Percentiles rank a stretch among this genome's conserved stretches.
These are phyloP conservation scores for Sugiyamaella paludigena DNA, from an alignment of 1,139 yeast genomes.

Conservation along the genomic window DNA sequence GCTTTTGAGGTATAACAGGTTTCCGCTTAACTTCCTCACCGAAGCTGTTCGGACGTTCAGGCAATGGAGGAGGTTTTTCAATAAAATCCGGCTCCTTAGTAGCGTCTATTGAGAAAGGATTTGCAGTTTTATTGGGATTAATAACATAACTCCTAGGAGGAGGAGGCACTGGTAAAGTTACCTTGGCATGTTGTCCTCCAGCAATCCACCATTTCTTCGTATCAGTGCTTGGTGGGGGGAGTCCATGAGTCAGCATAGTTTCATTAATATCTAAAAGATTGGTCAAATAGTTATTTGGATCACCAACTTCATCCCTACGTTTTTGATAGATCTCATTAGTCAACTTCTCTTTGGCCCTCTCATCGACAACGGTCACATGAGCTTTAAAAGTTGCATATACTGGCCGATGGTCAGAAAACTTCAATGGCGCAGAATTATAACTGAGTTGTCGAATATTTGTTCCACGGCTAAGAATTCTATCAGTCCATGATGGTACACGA, in stretches of 20 bases:
- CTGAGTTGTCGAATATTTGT: constrained; percentile 56
- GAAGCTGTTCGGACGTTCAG: constrained; percentile 23
- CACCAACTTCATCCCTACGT: constrained; percentile 41
- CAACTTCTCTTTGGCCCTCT: constrained; percentile 54
- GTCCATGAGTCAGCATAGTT: constrained; percentile 38
- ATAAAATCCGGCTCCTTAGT: constrained; percentile 29
- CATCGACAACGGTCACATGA: constrained; percentile 67
- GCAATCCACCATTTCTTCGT: constrained; percentile 88
- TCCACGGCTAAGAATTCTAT: constrained; percentile 63
- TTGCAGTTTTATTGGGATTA: constrained; percentile 65
- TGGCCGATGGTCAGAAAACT: constrained; percentile 91
- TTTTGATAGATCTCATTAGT: constrained; percentile 56
- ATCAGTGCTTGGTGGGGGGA: constrained; percentile 91
- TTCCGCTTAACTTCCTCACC: constrained; percentile 6
- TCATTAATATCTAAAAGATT: constrained; percentile 37
- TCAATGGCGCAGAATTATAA: constrained; percentile 62
- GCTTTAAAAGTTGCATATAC: constrained; percentile 78
- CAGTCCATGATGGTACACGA: constrained; percentile 97
- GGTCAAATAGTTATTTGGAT: constrained; percentile 35
- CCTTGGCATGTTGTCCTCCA: constrained; percentile 72
- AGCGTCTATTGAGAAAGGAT: constrained; percentile 55
- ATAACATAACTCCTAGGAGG: constrained; percentile 41
- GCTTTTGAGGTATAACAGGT: constrained; percentile 29
- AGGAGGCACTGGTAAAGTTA: constrained; percentile 44
- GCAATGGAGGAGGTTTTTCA: constrained; percentile 26